Conservation (phyloP, 306 rosid species). For the Hippophae tibetana region DNA sequence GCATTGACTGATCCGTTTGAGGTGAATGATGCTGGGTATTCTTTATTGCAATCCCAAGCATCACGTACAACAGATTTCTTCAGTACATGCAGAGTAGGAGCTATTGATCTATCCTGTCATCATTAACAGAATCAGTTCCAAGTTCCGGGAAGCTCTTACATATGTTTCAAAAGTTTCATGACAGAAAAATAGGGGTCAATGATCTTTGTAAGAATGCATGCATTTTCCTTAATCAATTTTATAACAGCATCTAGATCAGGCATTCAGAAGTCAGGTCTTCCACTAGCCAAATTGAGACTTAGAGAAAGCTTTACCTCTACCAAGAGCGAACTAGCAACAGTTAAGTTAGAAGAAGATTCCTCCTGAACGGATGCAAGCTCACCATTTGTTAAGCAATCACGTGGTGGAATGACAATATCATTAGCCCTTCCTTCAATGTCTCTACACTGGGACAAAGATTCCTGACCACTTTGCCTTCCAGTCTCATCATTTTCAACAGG, state of each 20-base stretch:
- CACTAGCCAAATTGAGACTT: conserved; percentile 39
- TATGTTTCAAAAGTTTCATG: conserved; percentile 44
- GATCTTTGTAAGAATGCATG: conserved; percentile 50
- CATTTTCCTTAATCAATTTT: conserved; percentile 68
- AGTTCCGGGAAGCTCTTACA: conserved; percentile 52
- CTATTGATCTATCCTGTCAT: conserved; percentile 51
- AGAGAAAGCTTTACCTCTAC: conserved; percentile 79
- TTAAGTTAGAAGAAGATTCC: conserved; percentile 32
- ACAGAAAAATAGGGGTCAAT: conserved; percentile 59
- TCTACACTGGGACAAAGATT: conserved; percentile 21
- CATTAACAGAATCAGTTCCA: conserved; percentile 53
- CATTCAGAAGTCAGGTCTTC: conserved; percentile 42
- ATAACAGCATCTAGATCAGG: conserved; percentile 44
- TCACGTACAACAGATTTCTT: conserved; percentile 28
- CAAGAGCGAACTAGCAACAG: conserved; percentile 39
- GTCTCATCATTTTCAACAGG: conserved; percentile 24
- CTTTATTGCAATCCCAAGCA: conserved; percentile 28
- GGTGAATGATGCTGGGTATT: conserved; percentile 13
- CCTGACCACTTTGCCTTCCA: conserved; percentile 28
- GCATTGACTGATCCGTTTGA: conserved; percentile 32
- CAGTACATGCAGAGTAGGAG: conserved; percentile 31
- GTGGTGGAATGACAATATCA: conserved; percentile 9
- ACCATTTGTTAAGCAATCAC: conserved; percentile 22
- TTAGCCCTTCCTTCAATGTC: conserved; percentile 26
- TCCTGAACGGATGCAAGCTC: conserved; percentile 26